These are phyloP conservation scores for Brassica incana DNA, from an alignment of 345 rosid genomes.

Conservation along the genomic window DNA sequence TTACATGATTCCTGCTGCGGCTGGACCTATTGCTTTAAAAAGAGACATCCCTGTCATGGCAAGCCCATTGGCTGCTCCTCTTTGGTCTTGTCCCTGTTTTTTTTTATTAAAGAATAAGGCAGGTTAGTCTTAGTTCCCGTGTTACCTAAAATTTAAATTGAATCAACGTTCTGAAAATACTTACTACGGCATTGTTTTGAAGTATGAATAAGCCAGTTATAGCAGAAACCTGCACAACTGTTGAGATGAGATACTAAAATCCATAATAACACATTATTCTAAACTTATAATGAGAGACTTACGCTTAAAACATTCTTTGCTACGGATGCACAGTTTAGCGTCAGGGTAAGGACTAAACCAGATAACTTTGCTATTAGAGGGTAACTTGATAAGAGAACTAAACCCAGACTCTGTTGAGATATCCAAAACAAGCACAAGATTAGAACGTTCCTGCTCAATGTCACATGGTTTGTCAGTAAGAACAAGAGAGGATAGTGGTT, in stretches of 20 bases:
- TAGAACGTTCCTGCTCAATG: slow-evolving; percentile 11
- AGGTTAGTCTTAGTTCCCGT: neutral
- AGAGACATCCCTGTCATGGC: slow-evolving; percentile 69
- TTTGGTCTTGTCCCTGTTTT: slow-evolving; percentile 56
- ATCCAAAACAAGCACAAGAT: slow-evolving; percentile 15
- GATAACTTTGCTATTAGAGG: slow-evolving; percentile 65
- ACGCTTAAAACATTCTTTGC: slow-evolving; percentile 65
- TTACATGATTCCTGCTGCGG: slow-evolving; percentile 66
- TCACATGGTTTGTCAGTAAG: neutral
- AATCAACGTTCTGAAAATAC: neutral
- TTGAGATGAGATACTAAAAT: neutral
- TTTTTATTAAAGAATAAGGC: neutral
- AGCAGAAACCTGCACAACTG: slow-evolving; percentile 41
- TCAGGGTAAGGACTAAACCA: slow-evolving; percentile 57
- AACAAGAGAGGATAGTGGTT: slow-evolving; percentile 20
- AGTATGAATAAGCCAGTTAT: slow-evolving; percentile 60
- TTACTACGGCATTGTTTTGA: slow-evolving; percentile 67
- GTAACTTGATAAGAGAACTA: slow-evolving; percentile 63
- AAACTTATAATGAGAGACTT: slow-evolving; percentile 38
- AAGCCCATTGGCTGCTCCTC: slow-evolving; percentile 71
- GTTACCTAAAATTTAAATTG: neutral
- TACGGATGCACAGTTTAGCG: slow-evolving; percentile 63
- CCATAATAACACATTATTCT: neutral
- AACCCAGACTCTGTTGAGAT: slow-evolving; percentile 50
- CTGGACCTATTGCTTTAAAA: slow-evolving; percentile 66